phyloP scores from a whole-genome alignment of 2,329 filamentous ascomycete species.

The Calonectria pteridis region DNA sequence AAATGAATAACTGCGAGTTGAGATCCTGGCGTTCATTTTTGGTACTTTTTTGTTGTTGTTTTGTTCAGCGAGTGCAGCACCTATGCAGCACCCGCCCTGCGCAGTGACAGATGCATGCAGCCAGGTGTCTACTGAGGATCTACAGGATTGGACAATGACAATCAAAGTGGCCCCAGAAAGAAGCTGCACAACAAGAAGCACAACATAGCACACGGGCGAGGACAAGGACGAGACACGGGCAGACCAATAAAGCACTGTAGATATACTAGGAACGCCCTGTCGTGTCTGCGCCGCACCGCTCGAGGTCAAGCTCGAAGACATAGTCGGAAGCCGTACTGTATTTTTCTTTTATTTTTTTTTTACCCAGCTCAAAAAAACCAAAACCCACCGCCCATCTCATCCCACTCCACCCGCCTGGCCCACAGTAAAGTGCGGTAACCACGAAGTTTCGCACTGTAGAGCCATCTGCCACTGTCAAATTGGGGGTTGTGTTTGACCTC shows the following conservation, averaged over 20 bases:
- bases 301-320: background rate
- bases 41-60: background rate
- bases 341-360: background rate
- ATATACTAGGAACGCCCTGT: background rate
- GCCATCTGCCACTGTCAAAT: constrained; percentile 30
- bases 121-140: constrained; percentile 14
- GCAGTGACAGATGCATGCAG: constrained; percentile 20
- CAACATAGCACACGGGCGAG: constrained; percentile 38
- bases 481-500: constrained; percentile 2
- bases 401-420: constrained; percentile 20
- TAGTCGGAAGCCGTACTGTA: background rate
- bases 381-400: constrained; percentile 21
- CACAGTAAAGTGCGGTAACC: constrained; percentile 18
- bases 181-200: constrained; percentile 41
- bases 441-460: constrained; percentile 40
- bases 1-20: background rate
- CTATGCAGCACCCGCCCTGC: background rate
- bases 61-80: background rate
- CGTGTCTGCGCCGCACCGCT: background rate
- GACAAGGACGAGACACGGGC: constrained; percentile 11
- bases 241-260: constrained; percentile 18
- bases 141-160: constrained; percentile 29
- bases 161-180: constrained; percentile 28
- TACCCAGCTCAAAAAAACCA: constrained; percentile 18
- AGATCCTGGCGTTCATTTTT: background rate